phyloP scores from a whole-genome alignment of 2,329 filamentous ascomycete species.

The Drechslera avenae region DNA sequence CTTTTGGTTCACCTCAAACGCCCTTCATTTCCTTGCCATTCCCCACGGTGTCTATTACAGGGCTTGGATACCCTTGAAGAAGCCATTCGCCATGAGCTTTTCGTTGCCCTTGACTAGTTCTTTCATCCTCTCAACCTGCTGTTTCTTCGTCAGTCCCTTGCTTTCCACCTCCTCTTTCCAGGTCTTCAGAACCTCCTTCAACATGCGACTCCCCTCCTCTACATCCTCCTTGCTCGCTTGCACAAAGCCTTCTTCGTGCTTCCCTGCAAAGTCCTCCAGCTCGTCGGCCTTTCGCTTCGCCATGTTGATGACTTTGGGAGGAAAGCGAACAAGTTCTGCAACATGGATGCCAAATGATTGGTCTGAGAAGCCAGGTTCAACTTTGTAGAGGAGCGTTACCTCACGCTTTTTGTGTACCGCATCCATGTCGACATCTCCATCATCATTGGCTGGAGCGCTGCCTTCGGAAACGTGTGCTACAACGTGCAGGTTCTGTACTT shows the following conservation, averaged over 20 bases:
- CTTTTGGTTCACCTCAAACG: no score
- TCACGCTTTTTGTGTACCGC: constrained; percentile 61
- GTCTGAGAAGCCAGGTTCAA: constrained; percentile 92
- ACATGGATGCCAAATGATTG: constrained; percentile 99
- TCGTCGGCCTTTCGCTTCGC: constrained; percentile 99
- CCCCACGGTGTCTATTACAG: constrained; percentile 34
- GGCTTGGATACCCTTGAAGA: constrained; percentile 66
- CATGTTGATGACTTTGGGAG: constrained; percentile 97
- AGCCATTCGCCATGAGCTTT: constrained; percentile 65
- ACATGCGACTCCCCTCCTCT: constrained; percentile 80
- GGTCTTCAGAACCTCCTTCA: constrained; percentile 80
- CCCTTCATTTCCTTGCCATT: no score
- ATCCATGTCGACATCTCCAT: constrained; percentile 46
- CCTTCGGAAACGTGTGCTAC: constrained; percentile 82
- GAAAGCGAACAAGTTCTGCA: constrained; percentile 93
- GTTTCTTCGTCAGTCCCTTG: constrained; percentile 58
- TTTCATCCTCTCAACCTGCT: constrained; percentile 78
- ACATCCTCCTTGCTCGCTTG: constrained; percentile 75
- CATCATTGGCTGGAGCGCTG: constrained; percentile 9
- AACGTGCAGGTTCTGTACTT: constrained; percentile 92
- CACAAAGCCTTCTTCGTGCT: constrained; percentile 63
- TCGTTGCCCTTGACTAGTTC: constrained; percentile 78
- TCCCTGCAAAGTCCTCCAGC: constrained; percentile 89
- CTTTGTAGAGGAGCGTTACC: constrained; percentile 95
- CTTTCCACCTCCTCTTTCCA: constrained; percentile 82